A percentile compares a stretch with the other conserved stretches of the same genome.
Evolutionary conservation across 495 filamentous ascomycete genomes (phyloP).

Genomic region (Penicillium atrosanguineum): DNA sequence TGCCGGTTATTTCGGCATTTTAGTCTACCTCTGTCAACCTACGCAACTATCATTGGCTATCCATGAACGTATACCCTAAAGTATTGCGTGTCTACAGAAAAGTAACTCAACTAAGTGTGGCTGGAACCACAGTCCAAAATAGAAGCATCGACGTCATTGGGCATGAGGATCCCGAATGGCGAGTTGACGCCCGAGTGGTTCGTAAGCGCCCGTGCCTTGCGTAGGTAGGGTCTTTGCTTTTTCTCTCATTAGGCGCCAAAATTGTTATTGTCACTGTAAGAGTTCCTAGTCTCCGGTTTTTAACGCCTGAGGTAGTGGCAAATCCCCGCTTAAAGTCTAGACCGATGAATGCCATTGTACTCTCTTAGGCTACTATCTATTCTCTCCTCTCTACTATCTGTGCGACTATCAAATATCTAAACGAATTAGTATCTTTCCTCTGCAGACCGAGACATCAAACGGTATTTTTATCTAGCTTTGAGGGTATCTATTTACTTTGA

Average conservation of each 20-base stretch:
- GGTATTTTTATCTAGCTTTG: background rate
- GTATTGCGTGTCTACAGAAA: background rate
- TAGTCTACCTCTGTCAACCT: background rate
- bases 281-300: no score
- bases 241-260: background rate
- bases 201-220: conserved; percentile 1
- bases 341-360: no score
- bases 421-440: no score
- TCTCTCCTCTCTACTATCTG: no score
- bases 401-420: no score
- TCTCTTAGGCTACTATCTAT: no score
- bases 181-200: conserved; percentile 2
- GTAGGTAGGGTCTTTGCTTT: conserved; percentile 4
- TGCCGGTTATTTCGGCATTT: background rate
- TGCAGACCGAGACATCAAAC: no score
- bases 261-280: no score
- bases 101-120: conserved; percentile 10
- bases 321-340: no score
- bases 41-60: background rate
- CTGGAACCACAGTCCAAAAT: conserved; percentile 23
- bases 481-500: background rate
- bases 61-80: background rate
- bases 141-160: conserved; percentile 33
- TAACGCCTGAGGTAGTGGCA: no score
- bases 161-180: conserved; percentile 10